These are phyloP conservation scores for Nakazawaea sp. DNA, from an alignment of 805 yeast genomes.

Conservation along the genomic window DNA sequence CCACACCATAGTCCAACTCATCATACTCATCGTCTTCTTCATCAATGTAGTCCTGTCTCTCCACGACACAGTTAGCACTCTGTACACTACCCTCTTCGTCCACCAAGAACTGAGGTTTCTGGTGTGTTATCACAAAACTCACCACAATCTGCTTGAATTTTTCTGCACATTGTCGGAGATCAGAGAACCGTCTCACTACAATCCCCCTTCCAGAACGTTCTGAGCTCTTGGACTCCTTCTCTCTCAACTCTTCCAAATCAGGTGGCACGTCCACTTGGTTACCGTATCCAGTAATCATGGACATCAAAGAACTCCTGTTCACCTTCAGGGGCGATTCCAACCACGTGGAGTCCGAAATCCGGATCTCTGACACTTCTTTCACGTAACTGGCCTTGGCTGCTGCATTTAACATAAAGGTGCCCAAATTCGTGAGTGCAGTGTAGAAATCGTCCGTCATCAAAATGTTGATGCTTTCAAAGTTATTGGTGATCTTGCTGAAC, in stretches of 20 bases:
- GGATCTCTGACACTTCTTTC: constrained; percentile 45
- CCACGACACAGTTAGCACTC: no score
- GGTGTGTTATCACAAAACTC: constrained; percentile 2
- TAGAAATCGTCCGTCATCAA: constrained; percentile 57
- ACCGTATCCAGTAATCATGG: constrained; percentile 18
- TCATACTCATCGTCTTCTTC: constrained; percentile 10
- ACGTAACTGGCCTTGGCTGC: constrained; percentile 62
- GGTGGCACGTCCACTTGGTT: constrained; percentile 19
- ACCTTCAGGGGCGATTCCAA: constrained; percentile 26
- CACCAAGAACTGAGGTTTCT: constrained; percentile 5
- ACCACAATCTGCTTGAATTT: constrained; percentile 9
- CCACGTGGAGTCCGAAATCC: constrained; percentile 49
- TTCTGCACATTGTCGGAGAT: constrained; percentile 6
- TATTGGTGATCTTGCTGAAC: constrained; percentile 25
- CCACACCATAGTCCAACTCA: neutral
- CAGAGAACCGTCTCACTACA: constrained; percentile 11
- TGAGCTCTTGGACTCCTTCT: constrained; percentile 2
- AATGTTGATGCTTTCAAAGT: constrained; percentile 30
- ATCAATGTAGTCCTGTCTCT: constrained; percentile 12
- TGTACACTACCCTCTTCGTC: neutral
- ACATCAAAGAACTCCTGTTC: neutral
- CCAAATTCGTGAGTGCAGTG: constrained; percentile 51
- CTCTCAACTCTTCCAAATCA: constrained; percentile 17
- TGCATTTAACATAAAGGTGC: constrained; percentile 58
- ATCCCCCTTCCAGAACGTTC: constrained; percentile 15